Evolutionary conservation across 1,284 basidiomycete species (phyloP), one percentile per base, ranked within the genome.

Genomic region (Leccinum pseudoinsigne): DNA sequence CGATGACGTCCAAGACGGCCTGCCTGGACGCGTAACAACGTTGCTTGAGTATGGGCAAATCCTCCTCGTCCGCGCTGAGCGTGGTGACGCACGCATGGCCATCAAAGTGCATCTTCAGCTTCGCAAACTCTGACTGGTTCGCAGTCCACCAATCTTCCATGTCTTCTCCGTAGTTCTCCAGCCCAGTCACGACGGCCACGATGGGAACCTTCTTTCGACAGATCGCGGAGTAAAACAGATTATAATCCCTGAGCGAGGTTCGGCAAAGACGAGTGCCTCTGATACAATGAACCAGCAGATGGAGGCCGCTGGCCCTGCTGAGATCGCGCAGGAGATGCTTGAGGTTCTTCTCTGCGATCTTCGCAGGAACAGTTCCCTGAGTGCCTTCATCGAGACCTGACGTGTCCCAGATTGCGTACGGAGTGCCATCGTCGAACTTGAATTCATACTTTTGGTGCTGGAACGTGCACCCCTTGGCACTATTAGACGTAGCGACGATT

Each of bases 171-270:
- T 72, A 58, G 42, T 68, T 73, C 64, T 73, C 72, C 55, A 73
- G 47, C 9, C 74, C 73, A 0, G 73, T 73, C 62, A 73, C 71
- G 36, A 73, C 62, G 18, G 54, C 59, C 56, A 74, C 74, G 58
- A 73, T 74, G 47, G 74, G 73, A 11, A 75, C 66, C 66, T 69
- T 72, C 55, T 69, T 73, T 45, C 73, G 65, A 66, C 72, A 78
- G 58, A 74, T 64, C 18, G 67, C 68, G 16, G 74, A 75, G 61
- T 76, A 75, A 67, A 76, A 76, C 60, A 76, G 62, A 58, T 73
- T 68, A 60, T 76, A 78, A 64, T 77, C 73, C 56, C 47, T 50
- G 36, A 72, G 60, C 9, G 68, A 36, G 0, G 65, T 61, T 36
- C 66, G 64, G 57, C 67, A 69, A 59, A 77, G 65, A 53, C 68